phyloP scores from a whole-genome alignment of 164 flowering plant genomes.

The Vitis rupestris region DNA sequence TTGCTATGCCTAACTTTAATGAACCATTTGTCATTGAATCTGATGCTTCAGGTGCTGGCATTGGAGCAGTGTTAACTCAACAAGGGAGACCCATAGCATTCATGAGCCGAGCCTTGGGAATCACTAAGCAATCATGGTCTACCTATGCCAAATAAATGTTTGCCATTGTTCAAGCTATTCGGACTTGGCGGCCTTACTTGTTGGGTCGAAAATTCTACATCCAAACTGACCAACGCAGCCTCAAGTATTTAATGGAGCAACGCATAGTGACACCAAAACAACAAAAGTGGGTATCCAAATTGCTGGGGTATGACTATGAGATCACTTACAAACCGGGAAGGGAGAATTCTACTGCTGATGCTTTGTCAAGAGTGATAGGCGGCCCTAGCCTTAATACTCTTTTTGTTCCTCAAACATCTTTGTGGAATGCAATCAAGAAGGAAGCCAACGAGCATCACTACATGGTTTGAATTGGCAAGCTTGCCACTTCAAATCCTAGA shows the following conservation, averaged over 20 bases:
- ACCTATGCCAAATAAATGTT: neutral
- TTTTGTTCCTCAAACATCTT: neutral
- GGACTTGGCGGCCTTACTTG: neutral
- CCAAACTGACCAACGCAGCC: neutral
- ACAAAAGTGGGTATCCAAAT: neutral
- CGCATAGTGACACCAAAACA: neutral
- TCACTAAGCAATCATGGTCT: neutral
- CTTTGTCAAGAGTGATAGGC: neutral
- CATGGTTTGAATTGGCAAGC: neutral
- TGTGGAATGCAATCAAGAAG: neutral
- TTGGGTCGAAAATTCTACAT: neutral
- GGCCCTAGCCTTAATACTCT: neutral
- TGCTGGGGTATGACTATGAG: neutral
- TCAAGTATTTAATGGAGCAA: neutral
- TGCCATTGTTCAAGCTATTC: neutral
- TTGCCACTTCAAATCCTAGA: neutral
- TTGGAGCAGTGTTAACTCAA: neutral
- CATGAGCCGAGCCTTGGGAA: neutral
- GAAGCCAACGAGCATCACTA: neutral
- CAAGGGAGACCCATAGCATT: neutral
- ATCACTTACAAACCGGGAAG: neutral
- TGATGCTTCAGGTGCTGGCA: neutral
- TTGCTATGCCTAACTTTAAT: neutral
- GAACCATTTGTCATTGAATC: constrained; percentile 1
- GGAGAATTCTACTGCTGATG: neutral